Evolutionary conservation across 1,284 basidiomycete genomes (phyloP), one percentile per base, ranked within the genome.

Genomic region (Xanthoconium separans): DNA sequence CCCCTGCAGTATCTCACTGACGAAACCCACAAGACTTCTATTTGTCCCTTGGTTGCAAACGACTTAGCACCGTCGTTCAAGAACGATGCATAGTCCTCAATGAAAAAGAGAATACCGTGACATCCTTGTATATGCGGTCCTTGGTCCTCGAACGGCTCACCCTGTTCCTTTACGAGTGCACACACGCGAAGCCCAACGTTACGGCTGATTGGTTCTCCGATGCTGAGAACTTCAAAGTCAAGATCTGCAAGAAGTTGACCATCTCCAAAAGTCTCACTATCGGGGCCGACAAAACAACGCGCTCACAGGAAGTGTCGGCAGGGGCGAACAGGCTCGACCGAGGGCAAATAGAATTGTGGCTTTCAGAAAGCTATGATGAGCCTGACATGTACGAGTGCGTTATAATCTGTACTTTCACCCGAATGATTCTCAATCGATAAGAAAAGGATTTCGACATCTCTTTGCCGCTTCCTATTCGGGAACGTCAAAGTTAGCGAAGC

Each of bases 351-450:
- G 52, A 44, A n/a, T 20, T 53, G 24, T 51, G 52, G 47, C 18
- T 53, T 31, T 39, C 34, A 27, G 4, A 27, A 27, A 6, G 6
- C 4, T 27, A 27, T 27, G 27, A 27, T 18, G 18, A 39, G 18
- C 12, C 16, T 3, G 47, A 53, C 18, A 39, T 39, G 48, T 51
- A 44, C 15, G 52, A 53, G 52, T 53, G 36, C 44, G 52, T 53
- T 9, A 24, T 15, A n/a, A 16, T 12, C 27, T 34, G 8, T 4
- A 12, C 20, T 34, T 6, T 2, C 30, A 4, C 27, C 27, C 6
- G 27, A 5, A 15, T 2, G 10, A 18, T n/a, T 9, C 50, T 51
- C 7, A 51, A 6, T 27, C 12, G 8, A 7, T n/a, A 6, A 2
- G 18, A 30, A 27, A 27, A 52, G 51, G 15, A 27, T 53, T 30